A percentile compares a stretch with the other conserved stretches of the same genome.
Evolutionary conservation across 2,329 filamentous ascomycete species (phyloP).

Genomic region (Hortaea sp.): DNA sequence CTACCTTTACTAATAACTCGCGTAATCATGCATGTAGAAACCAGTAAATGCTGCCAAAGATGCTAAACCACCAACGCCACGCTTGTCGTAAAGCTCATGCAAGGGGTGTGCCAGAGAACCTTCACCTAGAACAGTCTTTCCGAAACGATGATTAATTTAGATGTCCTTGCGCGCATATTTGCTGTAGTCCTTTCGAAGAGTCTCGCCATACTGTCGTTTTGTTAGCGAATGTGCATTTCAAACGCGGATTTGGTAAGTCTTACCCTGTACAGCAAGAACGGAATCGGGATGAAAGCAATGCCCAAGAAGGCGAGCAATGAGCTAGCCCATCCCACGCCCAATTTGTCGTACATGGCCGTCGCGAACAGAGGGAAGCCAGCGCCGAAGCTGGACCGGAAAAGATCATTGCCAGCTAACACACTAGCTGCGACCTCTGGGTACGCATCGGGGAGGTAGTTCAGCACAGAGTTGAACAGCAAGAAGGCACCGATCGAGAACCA

Average conservation of each 20-base stretch:
- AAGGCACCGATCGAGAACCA: constrained; percentile 31
- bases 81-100: too few relatives aligned
- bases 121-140: too few relatives aligned
- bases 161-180: constrained; percentile 32
- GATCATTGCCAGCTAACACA: constrained; percentile 36
- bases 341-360: constrained; percentile 28
- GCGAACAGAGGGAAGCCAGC: constrained; percentile 31
- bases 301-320: constrained; percentile 31
- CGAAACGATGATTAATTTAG: too few relatives aligned
- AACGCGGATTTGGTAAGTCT: constrained; percentile 1
- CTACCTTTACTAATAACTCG: too few relatives aligned
- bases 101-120: too few relatives aligned
- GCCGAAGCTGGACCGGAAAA: constrained; percentile 33
- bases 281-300: constrained; percentile 36
- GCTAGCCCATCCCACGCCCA: constrained; percentile 34
- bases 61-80: too few relatives aligned
- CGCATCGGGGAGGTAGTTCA: constrained; percentile 35
- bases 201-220: constrained; percentile 25
- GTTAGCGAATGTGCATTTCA: background rate
- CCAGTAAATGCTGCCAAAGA: too few relatives aligned
- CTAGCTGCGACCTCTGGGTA: constrained; percentile 34
- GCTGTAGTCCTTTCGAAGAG: constrained; percentile 30
- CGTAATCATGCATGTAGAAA: too few relatives aligned
- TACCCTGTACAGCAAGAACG: constrained; percentile 34
- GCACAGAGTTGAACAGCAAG: constrained; percentile 38